Conservation (phyloP, 352 stramenopile species). For the Phytophthora niederhauseri region DNA sequence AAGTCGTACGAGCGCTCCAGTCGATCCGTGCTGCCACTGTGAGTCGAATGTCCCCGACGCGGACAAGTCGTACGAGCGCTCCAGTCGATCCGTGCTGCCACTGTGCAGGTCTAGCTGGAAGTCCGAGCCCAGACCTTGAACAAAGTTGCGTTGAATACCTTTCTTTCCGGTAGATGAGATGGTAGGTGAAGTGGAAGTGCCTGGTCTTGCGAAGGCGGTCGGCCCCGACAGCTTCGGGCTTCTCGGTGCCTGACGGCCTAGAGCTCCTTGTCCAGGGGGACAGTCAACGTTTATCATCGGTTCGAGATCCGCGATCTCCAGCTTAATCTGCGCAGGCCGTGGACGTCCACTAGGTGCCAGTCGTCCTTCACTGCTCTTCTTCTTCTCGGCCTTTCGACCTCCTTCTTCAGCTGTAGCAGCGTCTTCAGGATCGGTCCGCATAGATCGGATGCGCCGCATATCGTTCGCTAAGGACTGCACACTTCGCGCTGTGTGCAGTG, state of each 20-base stretch:
- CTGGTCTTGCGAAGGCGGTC: conserved; percentile 25
- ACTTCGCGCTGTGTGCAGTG: conserved; percentile 70
- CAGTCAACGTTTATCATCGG: conserved; percentile 28
- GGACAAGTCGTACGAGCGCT: conserved; percentile 83
- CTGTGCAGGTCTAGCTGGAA: conserved; percentile 80
- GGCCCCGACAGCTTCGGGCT: conserved; percentile 50
- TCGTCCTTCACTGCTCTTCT: conserved; percentile 35
- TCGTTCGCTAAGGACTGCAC: conserved; percentile 85
- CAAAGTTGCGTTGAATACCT: conserved; percentile 77
- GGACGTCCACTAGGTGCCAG: conserved; percentile 18
- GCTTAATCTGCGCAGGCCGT: conserved; percentile 69
- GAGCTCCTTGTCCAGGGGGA: conserved; percentile 17
- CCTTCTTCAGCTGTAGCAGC: conserved; percentile 31
- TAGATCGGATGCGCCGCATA: conserved; percentile 75
- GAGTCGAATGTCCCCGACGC: conserved; percentile 84
- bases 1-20: conserved; percentile 83
- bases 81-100: conserved; percentile 54
- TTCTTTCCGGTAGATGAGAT: conserved; percentile 57
- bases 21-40: conserved; percentile 55
- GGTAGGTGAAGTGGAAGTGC: conserved; percentile 46
- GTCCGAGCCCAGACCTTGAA: conserved; percentile 62
- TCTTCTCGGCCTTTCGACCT: conserved; percentile 54
- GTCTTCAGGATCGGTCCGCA: conserved; percentile 41
- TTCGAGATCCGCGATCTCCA: conserved; percentile 67
- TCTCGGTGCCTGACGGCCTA: conserved; percentile 43